Base-by-base conservation (phyloP, 2,329 filamentous ascomycete species). In the Alternaria sp. region DNA sequence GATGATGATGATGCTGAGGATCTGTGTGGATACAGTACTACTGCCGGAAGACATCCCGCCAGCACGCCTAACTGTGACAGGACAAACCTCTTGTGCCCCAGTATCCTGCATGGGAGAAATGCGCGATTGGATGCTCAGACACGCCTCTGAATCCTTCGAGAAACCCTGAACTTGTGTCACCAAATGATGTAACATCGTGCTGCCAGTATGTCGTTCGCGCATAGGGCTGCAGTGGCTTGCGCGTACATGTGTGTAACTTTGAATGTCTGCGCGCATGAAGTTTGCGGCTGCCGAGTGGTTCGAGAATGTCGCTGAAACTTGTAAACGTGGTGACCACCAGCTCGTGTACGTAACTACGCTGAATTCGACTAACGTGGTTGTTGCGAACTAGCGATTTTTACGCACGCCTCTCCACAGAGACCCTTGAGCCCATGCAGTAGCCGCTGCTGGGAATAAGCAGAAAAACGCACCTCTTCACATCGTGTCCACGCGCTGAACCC, bases 361-460 rank as follows among this genome's bases (percentile, higher is more conserved):
- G 40, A 36, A 53, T 65, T 56, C 62, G 49, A 61, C 49, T 44
- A 47, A 23, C 43, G 61, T 57, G 36, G 56, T 58, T 40, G 32
- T 56, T 62, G 59, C 59, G 56, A 58, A 59, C 65, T 67, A 67
- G 58, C 57, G 44, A 59, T 59, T 61, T 50, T 49, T 46, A 32
- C 54, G 44, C 54, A 57, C 28, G 59, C 30, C 55, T 62, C 52
- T 61, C 61, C 45, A 56, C 55, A 50, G 44, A 59, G 44, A 61
- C 52, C 62, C 59, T 62, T 50, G 51, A 44, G 26, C 23, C 17
- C 21, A 47, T 64, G 53, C 54, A 58, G 30, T 45, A 32, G 36
- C 25, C 52, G 36, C 44, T 47, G 50, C 26, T 62, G 59, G 62
- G 52, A 65, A 55, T 49, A 59, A 55, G 58, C 40, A 59, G 61